phyloP scores from a whole-genome alignment of 805 yeast species.

The Candida mattraensis region DNA sequence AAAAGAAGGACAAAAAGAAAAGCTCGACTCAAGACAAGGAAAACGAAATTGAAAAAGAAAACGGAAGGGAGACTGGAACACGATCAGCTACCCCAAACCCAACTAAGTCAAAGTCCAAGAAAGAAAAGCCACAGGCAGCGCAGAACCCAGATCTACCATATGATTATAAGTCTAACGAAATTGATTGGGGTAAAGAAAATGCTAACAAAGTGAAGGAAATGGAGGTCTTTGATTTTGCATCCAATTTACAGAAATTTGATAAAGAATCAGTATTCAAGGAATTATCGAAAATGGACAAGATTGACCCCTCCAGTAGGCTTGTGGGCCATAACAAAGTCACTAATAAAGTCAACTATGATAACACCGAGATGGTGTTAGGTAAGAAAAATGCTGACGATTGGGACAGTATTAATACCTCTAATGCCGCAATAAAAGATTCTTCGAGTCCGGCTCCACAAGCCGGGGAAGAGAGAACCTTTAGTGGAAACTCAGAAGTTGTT shows the following conservation, averaged over 20 bases:
- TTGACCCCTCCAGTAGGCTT: conserved; percentile 59
- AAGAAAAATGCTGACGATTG: conserved; percentile 47
- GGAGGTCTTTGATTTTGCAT: conserved; percentile 82
- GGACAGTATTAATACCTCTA: conserved; percentile 39
- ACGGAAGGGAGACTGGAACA: neutral
- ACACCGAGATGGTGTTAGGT: conserved; percentile 72
- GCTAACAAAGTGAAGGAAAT: conserved; percentile 46
- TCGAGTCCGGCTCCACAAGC: conserved; percentile 16
- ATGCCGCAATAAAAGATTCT: conserved; percentile 11
- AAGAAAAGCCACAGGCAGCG: conserved; percentile 14
- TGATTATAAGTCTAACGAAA: conserved; percentile 28
- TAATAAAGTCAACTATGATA: conserved; percentile 55
- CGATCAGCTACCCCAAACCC: conserved; percentile 14
- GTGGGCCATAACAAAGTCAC: conserved; percentile 69
- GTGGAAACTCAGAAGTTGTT: conserved; percentile 18
- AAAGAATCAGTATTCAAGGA: conserved; percentile 78
- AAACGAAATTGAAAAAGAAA: conserved; percentile 6
- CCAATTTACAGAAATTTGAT: conserved; percentile 78
- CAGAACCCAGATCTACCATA: conserved; percentile 23
- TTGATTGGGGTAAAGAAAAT: conserved; percentile 50
- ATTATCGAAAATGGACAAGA: conserved; percentile 61
- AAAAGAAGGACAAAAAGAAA: conserved; percentile 26
- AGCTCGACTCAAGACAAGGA: conserved; percentile 14
- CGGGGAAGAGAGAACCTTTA: conserved; percentile 23
- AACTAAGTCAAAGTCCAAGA: conserved; percentile 18